Percentiles rank a stretch among this genome's conserved stretches.
Evolutionary conservation across 1,139 yeast genomes (phyloP).

Genomic region (Protomyces gravidus): DNA sequence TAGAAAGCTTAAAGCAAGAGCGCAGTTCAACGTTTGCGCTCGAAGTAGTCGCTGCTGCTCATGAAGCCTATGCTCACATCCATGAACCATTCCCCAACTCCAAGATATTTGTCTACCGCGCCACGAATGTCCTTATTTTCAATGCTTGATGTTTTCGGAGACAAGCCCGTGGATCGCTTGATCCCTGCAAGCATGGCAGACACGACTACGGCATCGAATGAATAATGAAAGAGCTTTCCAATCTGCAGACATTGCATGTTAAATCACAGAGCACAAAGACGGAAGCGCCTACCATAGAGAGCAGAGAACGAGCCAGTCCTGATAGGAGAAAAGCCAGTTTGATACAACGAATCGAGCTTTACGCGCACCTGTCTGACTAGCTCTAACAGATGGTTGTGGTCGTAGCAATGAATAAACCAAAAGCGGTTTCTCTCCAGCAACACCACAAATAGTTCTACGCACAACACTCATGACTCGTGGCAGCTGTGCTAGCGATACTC

Average conservation of each 20-base stretch:
- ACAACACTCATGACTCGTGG: too few relatives aligned
- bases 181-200: conserved; percentile 87
- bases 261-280: neutral
- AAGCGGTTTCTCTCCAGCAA: too few relatives aligned
- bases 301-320: too few relatives aligned
- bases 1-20: too few relatives aligned
- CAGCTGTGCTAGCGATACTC: too few relatives aligned
- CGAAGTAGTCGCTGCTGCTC: conserved; percentile 70
- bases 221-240: conserved; percentile 51
- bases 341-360: too few relatives aligned
- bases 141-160: conserved; percentile 44
- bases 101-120: conserved; percentile 64
- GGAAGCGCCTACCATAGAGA: too few relatives aligned
- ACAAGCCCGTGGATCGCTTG: conserved; percentile 78
- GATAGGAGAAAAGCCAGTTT: too few relatives aligned
- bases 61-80: conserved; percentile 70
- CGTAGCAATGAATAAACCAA: too few relatives aligned
- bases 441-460: too few relatives aligned
- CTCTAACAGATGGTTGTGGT: too few relatives aligned
- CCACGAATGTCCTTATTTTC: conserved; percentile 52
- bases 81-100: conserved; percentile 76
- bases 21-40: conserved; percentile 51
- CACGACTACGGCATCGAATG: conserved; percentile 68
- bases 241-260: conserved; percentile 25
- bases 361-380: too few relatives aligned